phyloP scores from a whole-genome alignment of 73 alveolate genomes.

The Paramecium sexaurelia region DNA sequence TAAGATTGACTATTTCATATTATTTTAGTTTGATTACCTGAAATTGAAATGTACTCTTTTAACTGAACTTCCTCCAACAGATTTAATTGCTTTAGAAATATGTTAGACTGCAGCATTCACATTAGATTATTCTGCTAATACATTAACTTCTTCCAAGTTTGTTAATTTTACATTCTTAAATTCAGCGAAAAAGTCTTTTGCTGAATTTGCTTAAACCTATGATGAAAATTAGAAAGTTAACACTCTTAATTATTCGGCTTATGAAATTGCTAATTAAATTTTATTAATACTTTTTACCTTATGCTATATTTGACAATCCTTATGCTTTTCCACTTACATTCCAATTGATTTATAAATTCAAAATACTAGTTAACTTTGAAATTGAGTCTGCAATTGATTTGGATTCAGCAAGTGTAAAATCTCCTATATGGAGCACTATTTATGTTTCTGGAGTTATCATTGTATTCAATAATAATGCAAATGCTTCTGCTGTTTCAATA shows the following conservation, averaged over 20 bases:
- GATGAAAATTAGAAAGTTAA: not conserved
- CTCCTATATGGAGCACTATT: not conserved
- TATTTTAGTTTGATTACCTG: not conserved
- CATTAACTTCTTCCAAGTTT: conserved; percentile 19
- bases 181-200: conserved; percentile 18
- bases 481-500: conserved; percentile 10
- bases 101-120: not conserved
- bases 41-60: not conserved
- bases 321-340: not conserved
- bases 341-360: conserved; percentile 6
- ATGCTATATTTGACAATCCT: not conserved
- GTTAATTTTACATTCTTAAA: not conserved
- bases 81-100: not conserved
- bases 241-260: not conserved
- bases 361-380: not conserved
- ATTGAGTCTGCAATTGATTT: conserved; percentile 43
- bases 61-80: conserved; percentile 4
- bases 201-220: not conserved
- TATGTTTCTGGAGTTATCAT: conserved; percentile 36
- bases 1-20: not conserved
- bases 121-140: not conserved
- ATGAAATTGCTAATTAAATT: not conserved
- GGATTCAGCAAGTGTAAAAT: not conserved
- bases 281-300: not conserved
- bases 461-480: not conserved